Conservation (phyloP, 2,329 filamentous ascomycete species). For the Leptographium procerum region DNA sequence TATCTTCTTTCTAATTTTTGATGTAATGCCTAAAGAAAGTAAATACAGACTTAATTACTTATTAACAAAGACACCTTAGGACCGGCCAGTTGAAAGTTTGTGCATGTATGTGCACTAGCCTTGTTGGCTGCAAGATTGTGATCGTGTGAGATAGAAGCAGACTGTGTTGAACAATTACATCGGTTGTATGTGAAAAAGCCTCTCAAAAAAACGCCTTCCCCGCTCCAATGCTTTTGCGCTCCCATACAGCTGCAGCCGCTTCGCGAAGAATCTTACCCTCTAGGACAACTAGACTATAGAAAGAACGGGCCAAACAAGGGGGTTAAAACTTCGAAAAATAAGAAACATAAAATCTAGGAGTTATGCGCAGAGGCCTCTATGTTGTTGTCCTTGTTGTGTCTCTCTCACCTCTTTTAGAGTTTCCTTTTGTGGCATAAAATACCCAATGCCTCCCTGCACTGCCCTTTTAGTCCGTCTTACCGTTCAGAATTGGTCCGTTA, state of each 20-base stretch:
- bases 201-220: neutral
- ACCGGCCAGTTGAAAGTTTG: neutral
- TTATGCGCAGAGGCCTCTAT: slow-evolving; percentile 12
- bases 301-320: neutral
- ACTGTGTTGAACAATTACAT: neutral
- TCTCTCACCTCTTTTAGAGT: neutral
- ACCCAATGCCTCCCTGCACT: neutral
- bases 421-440: neutral
- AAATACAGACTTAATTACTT: neutral
- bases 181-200: neutral
- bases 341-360: slow-evolving; percentile 1
- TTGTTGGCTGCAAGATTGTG: no score
- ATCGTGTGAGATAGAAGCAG: neutral
- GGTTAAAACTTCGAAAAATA: neutral
- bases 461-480: slow-evolving; percentile 17
- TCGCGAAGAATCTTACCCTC: no score
- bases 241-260: neutral
- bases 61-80: neutral
- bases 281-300: neutral
- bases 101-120: no score
- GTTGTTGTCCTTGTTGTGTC: neutral
- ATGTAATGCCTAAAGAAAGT: neutral
- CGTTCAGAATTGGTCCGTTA: slow-evolving; percentile 17
- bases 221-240: neutral
- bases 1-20: neutral